Evolutionary conservation across 768 basidiomycete genomes (phyloP), one percentile per base, ranked within the genome.

Genomic region (Tricholoma matsutake): DNA sequence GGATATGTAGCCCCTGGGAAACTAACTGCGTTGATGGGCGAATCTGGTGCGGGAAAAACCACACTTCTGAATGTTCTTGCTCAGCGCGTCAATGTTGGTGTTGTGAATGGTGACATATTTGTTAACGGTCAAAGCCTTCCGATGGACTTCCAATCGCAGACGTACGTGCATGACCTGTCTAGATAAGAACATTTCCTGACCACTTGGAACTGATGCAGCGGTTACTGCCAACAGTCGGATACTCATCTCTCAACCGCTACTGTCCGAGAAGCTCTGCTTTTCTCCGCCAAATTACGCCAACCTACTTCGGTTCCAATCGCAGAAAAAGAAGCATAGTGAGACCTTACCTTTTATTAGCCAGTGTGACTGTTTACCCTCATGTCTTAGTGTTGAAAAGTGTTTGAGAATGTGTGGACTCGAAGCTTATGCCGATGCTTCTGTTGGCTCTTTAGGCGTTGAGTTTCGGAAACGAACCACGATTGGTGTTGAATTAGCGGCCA

Each of bases 191-290:
- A 9, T 32, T 43, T 7, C 6, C 56, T 32, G 22, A 20, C 57
- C 13, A 16, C 53, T 11, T 18, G 59, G 8, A 56, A n/a, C 47
- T n/a, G 29, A 61, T 61, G 7, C 29, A 89, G 86, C 53, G 92
- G 91, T 0, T 96, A 94, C 67, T 91, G 88, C 61, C 92, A 96
- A 68, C 94, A 96, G 69, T 84, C 84, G 79, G 92, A 93, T 65
- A 88, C 86, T 0, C 94, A 95, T 73, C 79, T 89, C n/a, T 81
- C 85, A 29, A 85, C 86, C 7, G 75, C 85, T 2, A 94, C 91
- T 6, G 92, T 95, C 13, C 83, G 91, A 35, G 91, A 95, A 67
- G 91, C 92, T 1, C 76, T 95, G 6, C 73, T 84, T 41, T 89
- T 92, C 73, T 94, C 92, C 1, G 93, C 92, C 3, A 84, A 82